These are phyloP conservation scores for Boechera stricta DNA, from an alignment of 345 rosid species.

Conservation along the genomic window DNA sequence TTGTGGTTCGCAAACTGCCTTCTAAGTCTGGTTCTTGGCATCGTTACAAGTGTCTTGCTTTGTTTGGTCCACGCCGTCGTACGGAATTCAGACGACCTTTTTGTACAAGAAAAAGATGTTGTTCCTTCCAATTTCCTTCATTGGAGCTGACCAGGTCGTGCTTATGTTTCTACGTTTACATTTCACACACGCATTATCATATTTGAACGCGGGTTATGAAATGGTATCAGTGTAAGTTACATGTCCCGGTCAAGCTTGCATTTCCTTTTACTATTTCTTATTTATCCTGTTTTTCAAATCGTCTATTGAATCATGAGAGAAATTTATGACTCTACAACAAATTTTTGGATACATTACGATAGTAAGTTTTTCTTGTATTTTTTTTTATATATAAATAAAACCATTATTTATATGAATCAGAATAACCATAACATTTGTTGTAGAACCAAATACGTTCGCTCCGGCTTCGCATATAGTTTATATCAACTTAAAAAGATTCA, in stretches of 20 bases:
- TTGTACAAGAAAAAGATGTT: conserved; percentile 42
- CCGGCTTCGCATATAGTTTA: too few species aligned
- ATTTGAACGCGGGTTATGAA: neutral
- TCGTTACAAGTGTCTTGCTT: conserved; percentile 35
- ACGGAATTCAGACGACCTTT: conserved; percentile 48
- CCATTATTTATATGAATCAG: too few species aligned
- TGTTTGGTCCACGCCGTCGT: conserved; percentile 49
- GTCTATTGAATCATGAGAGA: neutral
- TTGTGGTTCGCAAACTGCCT: conserved; percentile 48
- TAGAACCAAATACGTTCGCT: too few species aligned
- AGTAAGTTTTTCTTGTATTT: too few species aligned
- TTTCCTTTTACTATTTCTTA: neutral
- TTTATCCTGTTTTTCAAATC: neutral
- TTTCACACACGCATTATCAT: neutral
- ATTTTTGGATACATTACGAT: neutral
- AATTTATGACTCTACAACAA: neutral
- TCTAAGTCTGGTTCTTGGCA: conserved; percentile 42
- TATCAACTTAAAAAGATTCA: too few species aligned
- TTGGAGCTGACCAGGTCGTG: conserved; percentile 33
- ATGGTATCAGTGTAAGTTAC: too few species aligned
- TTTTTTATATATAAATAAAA: too few species aligned
- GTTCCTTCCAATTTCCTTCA: conserved; percentile 39
- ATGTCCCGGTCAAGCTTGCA: neutral
- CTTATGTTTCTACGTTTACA: neutral
- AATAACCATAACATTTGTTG: neutral